Conservation (phyloP, 768 basidiomycete species). For the Hypholoma sublateritium region DNA sequence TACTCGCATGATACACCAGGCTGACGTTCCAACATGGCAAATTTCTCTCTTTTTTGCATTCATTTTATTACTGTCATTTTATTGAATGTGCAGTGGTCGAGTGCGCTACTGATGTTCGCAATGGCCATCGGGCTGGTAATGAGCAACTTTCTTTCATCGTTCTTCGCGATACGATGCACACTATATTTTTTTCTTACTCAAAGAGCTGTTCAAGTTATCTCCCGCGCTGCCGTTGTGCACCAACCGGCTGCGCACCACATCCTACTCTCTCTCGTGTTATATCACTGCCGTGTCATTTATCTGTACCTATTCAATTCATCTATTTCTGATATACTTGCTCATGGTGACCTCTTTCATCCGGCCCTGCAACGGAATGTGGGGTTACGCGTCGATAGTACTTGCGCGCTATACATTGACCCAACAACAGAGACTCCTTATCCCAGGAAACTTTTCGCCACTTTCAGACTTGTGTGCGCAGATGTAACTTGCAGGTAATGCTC, state of each 20-base stretch:
- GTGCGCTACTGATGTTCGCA: background rate
- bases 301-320: slow-evolving; percentile 4
- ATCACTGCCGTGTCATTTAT: background rate
- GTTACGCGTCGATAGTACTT: too few species aligned
- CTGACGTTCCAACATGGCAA: background rate
- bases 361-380: too few species aligned
- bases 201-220: background rate
- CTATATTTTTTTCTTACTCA: slow-evolving; percentile 6
- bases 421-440: background rate
- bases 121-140: background rate
- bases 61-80: slow-evolving; percentile 4
- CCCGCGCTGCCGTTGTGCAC: background rate
- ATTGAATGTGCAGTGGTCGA: background rate
- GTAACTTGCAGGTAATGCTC: background rate
- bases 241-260: slow-evolving; percentile 22
- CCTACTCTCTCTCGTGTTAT: background rate
- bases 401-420: background rate
- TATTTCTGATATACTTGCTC: background rate
- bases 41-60: background rate
- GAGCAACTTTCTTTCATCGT: slow-evolving; percentile 1
- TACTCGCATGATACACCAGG: slow-evolving; percentile 11
- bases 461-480: background rate
- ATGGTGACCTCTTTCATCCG: too few species aligned
- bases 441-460: background rate
- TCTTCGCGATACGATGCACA: background rate